Evolutionary conservation across 2,329 filamentous ascomycete genomes (phyloP), one percentile per base, ranked within the genome.

Genomic region (Verticillium albo-atrum): DNA sequence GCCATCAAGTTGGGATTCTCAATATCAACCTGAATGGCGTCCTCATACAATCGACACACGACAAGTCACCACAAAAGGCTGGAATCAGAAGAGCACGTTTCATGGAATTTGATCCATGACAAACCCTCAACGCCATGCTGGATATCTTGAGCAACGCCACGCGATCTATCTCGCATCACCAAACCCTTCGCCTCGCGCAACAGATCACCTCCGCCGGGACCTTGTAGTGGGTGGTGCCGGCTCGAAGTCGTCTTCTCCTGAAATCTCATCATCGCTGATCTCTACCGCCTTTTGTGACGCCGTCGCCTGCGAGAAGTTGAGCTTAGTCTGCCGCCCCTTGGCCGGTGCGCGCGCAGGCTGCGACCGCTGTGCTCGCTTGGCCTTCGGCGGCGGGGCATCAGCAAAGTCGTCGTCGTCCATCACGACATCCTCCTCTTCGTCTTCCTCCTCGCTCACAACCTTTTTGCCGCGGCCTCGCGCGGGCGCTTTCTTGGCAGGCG

Each of bases 251-350:
- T 86, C 82, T 51, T 86, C 83, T 59, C 86, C 83, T 0, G 81
- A 84, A 52, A 89, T 86, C 70, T 87, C 85, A 67, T 89, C 86
- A 60, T 87, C 85, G 62, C 85, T 88, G 58, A 88, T 82, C 67
- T 87, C 84, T 17, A 83, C 67, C n/a, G 78, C 76, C 37, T 79
- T 75, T 62, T 82, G 78, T 30, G 77, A 75, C 7, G 73, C 70
- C 3, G 75, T 71, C 62, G 71, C 69, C 64, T 81, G 75, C 10
- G 78, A 79, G 63, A 85, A 84, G 61, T 74, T 82, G 26, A 84
- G 69, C 50, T 71, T 82, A 1, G 80, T 79, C 69, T 84, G 82
- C 56, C 72, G 73, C 51, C 68, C 65, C 60, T 71, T 75, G 26
- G 27, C 42, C 6, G 37, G 35, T 15, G 67, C 63, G 2, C 69